These are phyloP conservation scores for Ziziphus jujuba DNA, from an alignment of 306 rosid species.

Conservation along the genomic window DNA sequence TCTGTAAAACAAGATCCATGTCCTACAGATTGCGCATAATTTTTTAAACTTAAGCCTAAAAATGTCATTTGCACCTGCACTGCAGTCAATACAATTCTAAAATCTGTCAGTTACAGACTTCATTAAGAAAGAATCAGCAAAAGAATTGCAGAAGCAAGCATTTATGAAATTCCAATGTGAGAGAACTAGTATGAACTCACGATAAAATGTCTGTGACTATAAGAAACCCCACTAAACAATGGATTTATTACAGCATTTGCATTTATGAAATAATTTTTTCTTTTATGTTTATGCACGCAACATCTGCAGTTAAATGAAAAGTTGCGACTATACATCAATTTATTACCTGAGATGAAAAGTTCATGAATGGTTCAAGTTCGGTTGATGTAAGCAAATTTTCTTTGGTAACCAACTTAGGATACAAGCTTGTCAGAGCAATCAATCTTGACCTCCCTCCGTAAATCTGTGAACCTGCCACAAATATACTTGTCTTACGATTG, in stretches of 20 bases:
- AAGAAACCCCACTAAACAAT: neutral
- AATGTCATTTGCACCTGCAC: too few relatives aligned
- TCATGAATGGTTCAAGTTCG: constrained; percentile 74
- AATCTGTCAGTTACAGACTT: too few relatives aligned
- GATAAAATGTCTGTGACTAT: neutral
- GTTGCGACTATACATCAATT: constrained; percentile 11
- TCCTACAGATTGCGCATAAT: too few relatives aligned
- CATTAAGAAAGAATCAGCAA: too few relatives aligned
- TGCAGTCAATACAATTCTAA: too few relatives aligned
- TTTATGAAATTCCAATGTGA: too few relatives aligned
- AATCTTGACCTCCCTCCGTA: constrained; percentile 80
- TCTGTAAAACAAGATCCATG: too few relatives aligned
- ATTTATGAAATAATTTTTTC: too few relatives aligned
- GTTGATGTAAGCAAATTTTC: constrained; percentile 76
- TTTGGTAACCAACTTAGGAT: constrained; percentile 90
- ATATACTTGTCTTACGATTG: constrained; percentile 75
- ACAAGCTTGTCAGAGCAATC: constrained; percentile 77
- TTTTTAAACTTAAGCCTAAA: too few relatives aligned
- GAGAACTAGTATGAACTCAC: neutral
- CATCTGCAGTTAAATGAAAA: neutral
- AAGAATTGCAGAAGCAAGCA: too few relatives aligned
- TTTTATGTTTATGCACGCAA: neutral
- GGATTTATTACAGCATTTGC: neutral
- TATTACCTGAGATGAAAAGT: constrained; percentile 91
- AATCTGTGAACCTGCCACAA: constrained; percentile 91